Percentiles rank a stretch among this genome's conserved stretches.
Conservation (phyloP, 73 alveolate species). For the Tetrahymena malaccensis region DNA sequence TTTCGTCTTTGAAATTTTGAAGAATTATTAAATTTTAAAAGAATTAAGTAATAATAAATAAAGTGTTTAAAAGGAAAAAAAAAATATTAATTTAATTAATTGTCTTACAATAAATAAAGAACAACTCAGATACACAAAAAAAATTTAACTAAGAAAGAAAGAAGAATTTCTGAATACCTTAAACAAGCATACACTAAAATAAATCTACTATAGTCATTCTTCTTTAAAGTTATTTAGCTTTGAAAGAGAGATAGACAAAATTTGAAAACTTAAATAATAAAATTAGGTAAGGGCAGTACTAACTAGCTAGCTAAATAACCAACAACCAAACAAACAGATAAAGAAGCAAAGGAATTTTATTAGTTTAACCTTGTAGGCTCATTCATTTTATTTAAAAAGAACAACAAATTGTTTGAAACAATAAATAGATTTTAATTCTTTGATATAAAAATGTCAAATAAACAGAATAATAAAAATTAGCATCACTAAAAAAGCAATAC, state of each 20-base stretch:
- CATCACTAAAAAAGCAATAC: neutral
- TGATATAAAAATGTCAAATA: neutral
- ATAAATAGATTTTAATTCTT: neutral
- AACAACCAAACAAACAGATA: too few species aligned
- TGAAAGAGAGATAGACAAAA: neutral
- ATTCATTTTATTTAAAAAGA: neutral
- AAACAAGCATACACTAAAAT: neutral
- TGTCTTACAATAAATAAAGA: neutral
- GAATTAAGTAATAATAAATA: neutral
- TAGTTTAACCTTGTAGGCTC: neutral
- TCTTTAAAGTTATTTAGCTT: neutral
- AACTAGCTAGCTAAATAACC: too few species aligned
- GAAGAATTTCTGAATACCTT: neutral
- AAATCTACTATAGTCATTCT: neutral
- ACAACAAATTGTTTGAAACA: neutral
- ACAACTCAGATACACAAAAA: neutral
- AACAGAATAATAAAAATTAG: neutral
- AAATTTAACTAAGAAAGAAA: neutral
- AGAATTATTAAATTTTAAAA: neutral
- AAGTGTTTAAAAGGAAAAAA: neutral
- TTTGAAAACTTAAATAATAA: neutral
- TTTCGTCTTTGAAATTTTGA: neutral
- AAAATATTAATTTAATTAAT: neutral
- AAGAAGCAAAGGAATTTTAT: too few species aligned
- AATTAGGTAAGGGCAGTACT: neutral